Base-by-base conservation (phyloP, 345 rosid species). In the Streptanthus diversifolius region DNA sequence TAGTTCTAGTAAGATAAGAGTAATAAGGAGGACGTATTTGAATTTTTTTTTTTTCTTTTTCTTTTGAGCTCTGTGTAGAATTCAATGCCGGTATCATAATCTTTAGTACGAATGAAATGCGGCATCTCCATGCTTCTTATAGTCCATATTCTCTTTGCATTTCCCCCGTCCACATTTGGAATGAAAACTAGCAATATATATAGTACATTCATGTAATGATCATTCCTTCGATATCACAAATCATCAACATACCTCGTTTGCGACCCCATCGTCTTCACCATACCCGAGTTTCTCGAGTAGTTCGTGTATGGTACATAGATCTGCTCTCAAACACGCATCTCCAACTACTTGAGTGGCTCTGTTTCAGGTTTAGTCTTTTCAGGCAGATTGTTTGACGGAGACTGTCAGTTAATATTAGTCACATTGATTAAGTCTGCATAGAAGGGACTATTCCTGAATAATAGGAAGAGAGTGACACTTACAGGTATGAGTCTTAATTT, bases 121-220 rank as follows among this genome's bases (percentile, higher is more conserved):
- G 4, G 78, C 73, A 77, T 93, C 98, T 37, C 98, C 97, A 54
- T 80, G 93, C 63, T 87, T 86, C 86, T 90, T 89, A 21, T 89
- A 82, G 41, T 90, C 86, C 77, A 82, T 69, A 36, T 88, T 88
- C 57, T 90, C 97, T 79, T 79, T 86, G 98, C 88, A 88, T 85
- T 73, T 85, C 89, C 67, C 71, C 80, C 51, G 97, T 90, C 98
- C 97, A 93, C 93, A 90, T 80, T 82, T 93, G 97, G 66, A 93
- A 93, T 58, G 97, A 90, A 52, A 89, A 87, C 92, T 89, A 75
- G 0, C 22, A 45, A 27, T 13, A 25, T 3, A 1, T 73, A 1
- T 24, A 25, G 5, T 63, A 60, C 11, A 52, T 30, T 59, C 21
- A 68, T 35, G 11, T 63, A 75, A 33, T 36, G 62, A 40, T 21